These are phyloP conservation scores for Pseudocercospora pini-densiflorae DNA, from an alignment of 2,329 filamentous ascomycete species.

Conservation along the genomic window DNA sequence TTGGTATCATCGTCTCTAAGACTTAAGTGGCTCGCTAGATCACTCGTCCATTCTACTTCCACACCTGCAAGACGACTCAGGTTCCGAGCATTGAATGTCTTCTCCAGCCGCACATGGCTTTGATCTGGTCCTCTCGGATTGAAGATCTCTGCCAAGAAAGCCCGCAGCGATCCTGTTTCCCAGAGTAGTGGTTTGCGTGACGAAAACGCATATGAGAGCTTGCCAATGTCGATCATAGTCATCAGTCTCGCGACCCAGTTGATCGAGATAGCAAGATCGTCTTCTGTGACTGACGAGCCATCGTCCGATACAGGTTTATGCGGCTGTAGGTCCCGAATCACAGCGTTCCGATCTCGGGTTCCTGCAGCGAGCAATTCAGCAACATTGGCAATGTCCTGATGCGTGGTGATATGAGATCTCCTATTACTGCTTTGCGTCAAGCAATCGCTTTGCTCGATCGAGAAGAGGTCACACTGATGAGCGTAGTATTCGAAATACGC, in stretches of 20 bases:
- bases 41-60: conserved; percentile 44
- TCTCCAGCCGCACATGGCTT: conserved; percentile 12
- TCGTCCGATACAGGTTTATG: neutral
- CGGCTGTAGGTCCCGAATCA: neutral
- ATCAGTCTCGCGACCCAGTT: conserved; percentile 11
- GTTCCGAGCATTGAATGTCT: conserved; percentile 15
- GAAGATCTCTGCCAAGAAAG: conserved; percentile 11
- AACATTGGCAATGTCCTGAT: conserved; percentile 11
- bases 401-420: neutral
- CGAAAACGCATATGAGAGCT: conserved; percentile 7
- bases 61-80: conserved; percentile 42
- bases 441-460: conserved; percentile 8
- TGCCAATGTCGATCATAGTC: conserved; percentile 12
- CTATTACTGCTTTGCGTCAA: neutral
- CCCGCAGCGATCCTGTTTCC: conserved; percentile 10
- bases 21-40: conserved; percentile 49
- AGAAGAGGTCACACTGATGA: conserved; percentile 18
- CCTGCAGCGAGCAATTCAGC: conserved; percentile 4
- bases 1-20: conserved; percentile 42
- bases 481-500: conserved; percentile 16
- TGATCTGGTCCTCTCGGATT: neutral
- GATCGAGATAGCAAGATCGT: neutral
- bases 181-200: conserved; percentile 16
- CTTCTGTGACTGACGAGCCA: neutral
- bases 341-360: neutral